Evolutionary conservation across 2,329 filamentous ascomycete species (phyloP).

Genomic region (Aspergillus novofumigatus): DNA sequence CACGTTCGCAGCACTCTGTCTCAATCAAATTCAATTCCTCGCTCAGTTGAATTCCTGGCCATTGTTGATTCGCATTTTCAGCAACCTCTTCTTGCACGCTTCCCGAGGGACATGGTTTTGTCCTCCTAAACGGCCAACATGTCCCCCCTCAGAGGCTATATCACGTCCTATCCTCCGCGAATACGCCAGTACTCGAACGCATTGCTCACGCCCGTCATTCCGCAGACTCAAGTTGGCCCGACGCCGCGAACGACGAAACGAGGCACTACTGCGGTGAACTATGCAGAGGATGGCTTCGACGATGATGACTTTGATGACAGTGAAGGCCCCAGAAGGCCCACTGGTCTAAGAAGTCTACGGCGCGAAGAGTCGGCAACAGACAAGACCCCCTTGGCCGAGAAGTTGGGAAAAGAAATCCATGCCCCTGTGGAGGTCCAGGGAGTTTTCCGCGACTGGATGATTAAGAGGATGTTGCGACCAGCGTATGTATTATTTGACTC

Average conservation of each 20-base stretch:
- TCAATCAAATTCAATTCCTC: background rate
- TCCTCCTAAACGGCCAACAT: slow-evolving; percentile 37
- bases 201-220: slow-evolving; percentile 78
- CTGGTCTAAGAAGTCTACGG: slow-evolving; percentile 76
- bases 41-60: slow-evolving; percentile 16
- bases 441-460: slow-evolving; percentile 95
- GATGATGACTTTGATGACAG: slow-evolving; percentile 61
- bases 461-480: slow-evolving; percentile 55
- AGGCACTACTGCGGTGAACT: slow-evolving; percentile 94
- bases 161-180: slow-evolving; percentile 87
- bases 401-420: slow-evolving; percentile 76
- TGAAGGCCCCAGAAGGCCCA: slow-evolving; percentile 67
- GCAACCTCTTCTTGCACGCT: slow-evolving; percentile 12
- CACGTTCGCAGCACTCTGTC: background rate
- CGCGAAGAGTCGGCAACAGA: slow-evolving; percentile 67
- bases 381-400: slow-evolving; percentile 64
- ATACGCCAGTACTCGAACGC: slow-evolving; percentile 89
- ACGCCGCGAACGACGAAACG: slow-evolving; percentile 87
- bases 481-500: slow-evolving; percentile 32
- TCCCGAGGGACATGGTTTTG: slow-evolving; percentile 34
- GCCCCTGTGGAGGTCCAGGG: slow-evolving; percentile 80
- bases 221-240: slow-evolving; percentile 62
- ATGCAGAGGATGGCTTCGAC: slow-evolving; percentile 93
- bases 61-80: slow-evolving; percentile 5
- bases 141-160: slow-evolving; percentile 75